Conservation (phyloP, 2,329 filamentous ascomycete species). For the Phaeomoniella chlamydospora region DNA sequence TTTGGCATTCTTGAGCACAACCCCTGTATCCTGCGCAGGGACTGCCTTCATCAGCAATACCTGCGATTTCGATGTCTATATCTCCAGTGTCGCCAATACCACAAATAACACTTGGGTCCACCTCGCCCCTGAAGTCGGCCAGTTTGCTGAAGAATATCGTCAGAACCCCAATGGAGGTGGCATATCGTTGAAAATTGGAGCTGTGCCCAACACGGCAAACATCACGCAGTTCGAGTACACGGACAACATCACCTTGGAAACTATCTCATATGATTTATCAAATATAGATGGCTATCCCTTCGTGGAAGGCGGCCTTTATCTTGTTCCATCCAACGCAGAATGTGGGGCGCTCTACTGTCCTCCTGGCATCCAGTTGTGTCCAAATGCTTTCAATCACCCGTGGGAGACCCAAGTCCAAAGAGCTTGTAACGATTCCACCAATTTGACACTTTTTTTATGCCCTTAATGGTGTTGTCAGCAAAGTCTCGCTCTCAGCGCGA, state of each 20-base stretch:
- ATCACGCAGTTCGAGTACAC: slow-evolving; percentile 5
- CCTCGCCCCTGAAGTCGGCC: slow-evolving; percentile 2
- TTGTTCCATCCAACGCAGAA: not conserved
- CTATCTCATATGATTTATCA: slow-evolving; percentile 2
- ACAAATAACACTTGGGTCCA: not conserved
- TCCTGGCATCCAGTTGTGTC: not conserved
- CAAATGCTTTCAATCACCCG: not conserved
- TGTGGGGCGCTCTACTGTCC: not conserved
- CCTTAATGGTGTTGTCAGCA: no score
- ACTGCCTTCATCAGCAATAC: slow-evolving; percentile 4
- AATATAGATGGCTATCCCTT: slow-evolving; percentile 4
- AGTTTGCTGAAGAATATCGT: slow-evolving; percentile 2
- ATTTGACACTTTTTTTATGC: not conserved
- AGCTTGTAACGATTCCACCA: not conserved
- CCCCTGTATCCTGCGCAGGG: slow-evolving; percentile 3
- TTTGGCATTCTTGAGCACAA: slow-evolving; percentile 1
- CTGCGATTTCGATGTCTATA: slow-evolving; percentile 4
- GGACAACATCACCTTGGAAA: slow-evolving; percentile 1
- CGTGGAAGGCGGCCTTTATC: slow-evolving; percentile 2
- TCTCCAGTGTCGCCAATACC: slow-evolving; percentile 2
- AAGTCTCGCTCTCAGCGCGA: no score
- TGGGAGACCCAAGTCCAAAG: not conserved
- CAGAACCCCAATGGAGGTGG: slow-evolving; percentile 1
- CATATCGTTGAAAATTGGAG: slow-evolving; percentile 4
- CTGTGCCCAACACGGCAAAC: not conserved